Evolutionary conservation across 257 asterid species (phyloP), one percentile per base, ranked within the genome.

Genomic region (Primulina eburnea): DNA sequence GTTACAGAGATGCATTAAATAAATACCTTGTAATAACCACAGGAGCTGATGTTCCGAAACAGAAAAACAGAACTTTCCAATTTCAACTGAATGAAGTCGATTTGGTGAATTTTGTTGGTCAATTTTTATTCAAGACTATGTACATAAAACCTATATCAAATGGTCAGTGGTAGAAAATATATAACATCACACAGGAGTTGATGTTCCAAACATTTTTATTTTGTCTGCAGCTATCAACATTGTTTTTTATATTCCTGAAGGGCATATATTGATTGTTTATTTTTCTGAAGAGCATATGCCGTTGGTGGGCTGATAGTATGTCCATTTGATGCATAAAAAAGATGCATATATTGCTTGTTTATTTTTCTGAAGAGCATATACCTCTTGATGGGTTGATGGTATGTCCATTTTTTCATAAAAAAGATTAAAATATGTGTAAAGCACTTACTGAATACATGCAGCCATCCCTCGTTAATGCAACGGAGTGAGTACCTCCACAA

Each of bases 401-500:
- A 29, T 56, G 64, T 40, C 71, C 60, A 28, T 21, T 11, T 69
- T 40, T 20, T 61, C 18, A 43, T 12, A 50, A 57, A 32, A 53
- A 18, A 58, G 7, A 65, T 28, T 24, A 68, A 50, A 50, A 62
- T 26, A 74, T 55, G 74, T 32, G 28, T 16, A 58, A 68, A 64
- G 62, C 64, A 82, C 96, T 84, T 75, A 94, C 99, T 16, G 95
- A 77, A 83, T 83, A 91, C 88, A 94, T 88, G 76, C 87, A 92
- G 7, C 99, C 99, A 80, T 94, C 99, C 38, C 76, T 78, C 29
- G 99, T 86, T 68, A 91, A 74, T 29, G 97, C 96, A 62, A 94
- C 99, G 16, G 99, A 94, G 78, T 94, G 97, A 32, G 99, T 94
- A 68, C 99, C 99, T 69, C 99, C 99, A 76, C 99, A 94, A 32